These are phyloP conservation scores for Jackrogersella minutella DNA, from an alignment of 495 filamentous ascomycete genomes.

Conservation along the genomic window DNA sequence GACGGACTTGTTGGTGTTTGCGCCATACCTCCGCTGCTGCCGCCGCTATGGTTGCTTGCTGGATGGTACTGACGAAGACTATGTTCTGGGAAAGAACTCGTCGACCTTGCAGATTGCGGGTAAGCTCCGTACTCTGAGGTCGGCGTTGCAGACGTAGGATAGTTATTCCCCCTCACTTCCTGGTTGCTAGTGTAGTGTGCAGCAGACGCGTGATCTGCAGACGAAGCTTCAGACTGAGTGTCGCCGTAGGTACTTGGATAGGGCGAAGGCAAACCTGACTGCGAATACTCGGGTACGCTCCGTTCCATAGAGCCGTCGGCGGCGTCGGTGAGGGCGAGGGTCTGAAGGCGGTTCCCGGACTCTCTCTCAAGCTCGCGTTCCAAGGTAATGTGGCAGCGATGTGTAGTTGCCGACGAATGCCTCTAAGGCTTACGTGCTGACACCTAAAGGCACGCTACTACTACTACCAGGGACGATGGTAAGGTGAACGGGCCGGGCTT, in stretches of 20 bases:
- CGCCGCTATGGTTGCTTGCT: slow-evolving; percentile 74
- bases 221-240: slow-evolving; percentile 79
- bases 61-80: slow-evolving; percentile 75
- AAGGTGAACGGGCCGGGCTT: slow-evolving; percentile 40
- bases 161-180: slow-evolving; percentile 76
- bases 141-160: slow-evolving; percentile 80
- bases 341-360: slow-evolving; percentile 44
- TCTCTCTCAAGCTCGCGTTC: slow-evolving; percentile 45
- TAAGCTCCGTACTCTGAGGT: slow-evolving; percentile 88
- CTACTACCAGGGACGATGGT: slow-evolving; percentile 41
- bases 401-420: slow-evolving; percentile 42
- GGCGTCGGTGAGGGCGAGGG: slow-evolving; percentile 47
- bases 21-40: slow-evolving; percentile 89
- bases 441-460: slow-evolving; percentile 56
- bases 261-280: slow-evolving; percentile 97
- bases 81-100: slow-evolving; percentile 79
- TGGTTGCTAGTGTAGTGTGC: slow-evolving; percentile 74
- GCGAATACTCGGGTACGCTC: slow-evolving; percentile 90
- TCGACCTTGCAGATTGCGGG: slow-evolving; percentile 78
- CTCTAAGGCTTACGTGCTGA: slow-evolving; percentile 45
- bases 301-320: slow-evolving; percentile 79
- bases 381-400: slow-evolving; percentile 38
- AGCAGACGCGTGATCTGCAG: slow-evolving; percentile 88
- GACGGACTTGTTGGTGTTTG: slow-evolving; percentile 95
- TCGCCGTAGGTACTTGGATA: slow-evolving; percentile 73